phyloP scores from a whole-genome alignment of 768 basidiomycete genomes.

The Astraeus odoratus region DNA sequence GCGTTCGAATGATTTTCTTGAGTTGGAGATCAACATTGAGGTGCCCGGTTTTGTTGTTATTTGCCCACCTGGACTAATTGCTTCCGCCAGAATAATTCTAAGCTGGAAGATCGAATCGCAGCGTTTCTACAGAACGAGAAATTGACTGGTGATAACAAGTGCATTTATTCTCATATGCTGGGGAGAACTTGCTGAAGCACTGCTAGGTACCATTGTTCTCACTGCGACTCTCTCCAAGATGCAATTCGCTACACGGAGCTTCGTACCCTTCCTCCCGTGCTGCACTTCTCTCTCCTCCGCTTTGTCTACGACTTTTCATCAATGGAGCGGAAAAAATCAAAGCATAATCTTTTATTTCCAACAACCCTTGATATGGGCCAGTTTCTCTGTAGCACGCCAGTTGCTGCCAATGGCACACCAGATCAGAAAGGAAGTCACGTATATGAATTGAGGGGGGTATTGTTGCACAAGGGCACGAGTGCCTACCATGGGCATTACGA shows the following conservation, averaged over 20 bases:
- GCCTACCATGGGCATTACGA: constrained; percentile 91
- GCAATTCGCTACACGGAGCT: constrained; percentile 75
- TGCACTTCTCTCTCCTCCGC: constrained; percentile 90
- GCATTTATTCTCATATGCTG: constrained; percentile 8
- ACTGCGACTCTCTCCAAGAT: constrained; percentile 65
- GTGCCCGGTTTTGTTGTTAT: constrained; percentile 29
- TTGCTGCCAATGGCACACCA: constrained; percentile 6
- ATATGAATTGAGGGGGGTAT: constrained; percentile 83
- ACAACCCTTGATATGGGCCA: constrained; percentile 61
- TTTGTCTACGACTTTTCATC: constrained; percentile 81
- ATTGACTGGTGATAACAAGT: constrained; percentile 82
- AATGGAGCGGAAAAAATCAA: constrained; percentile 83
- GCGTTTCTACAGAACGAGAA: constrained; percentile 61
- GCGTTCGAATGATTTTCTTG: constrained; percentile 66
- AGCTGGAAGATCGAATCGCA: constrained; percentile 67
- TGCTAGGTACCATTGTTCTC: constrained; percentile 71
- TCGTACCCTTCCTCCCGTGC: constrained; percentile 69
- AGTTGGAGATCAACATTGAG: constrained; percentile 82
- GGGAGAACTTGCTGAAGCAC: background rate
- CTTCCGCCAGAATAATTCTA: constrained; percentile 51
- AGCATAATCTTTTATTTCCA: constrained; percentile 76
- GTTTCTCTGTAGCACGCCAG: constrained; percentile 38
- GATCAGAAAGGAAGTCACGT: constrained; percentile 25
- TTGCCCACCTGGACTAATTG: background rate
- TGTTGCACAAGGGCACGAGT: constrained; percentile 87